These are phyloP conservation scores for Citrullus amarus DNA, from an alignment of 306 rosid genomes.

Conservation along the genomic window DNA sequence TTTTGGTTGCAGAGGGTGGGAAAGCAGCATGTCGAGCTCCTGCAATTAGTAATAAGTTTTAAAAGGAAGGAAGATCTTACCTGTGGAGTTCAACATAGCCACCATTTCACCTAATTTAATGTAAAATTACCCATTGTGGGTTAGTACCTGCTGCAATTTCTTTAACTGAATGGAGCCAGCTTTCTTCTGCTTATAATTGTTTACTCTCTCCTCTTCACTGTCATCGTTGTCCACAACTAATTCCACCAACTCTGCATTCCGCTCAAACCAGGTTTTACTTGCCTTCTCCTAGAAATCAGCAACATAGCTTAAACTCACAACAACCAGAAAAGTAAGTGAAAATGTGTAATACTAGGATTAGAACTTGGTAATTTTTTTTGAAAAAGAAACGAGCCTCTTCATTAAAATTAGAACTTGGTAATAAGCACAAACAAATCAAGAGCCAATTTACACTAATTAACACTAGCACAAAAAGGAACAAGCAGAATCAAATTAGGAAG, in stretches of 20 bases:
- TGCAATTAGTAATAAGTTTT: conserved; percentile 20
- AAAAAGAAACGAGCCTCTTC: too few species aligned
- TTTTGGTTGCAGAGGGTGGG: conserved; percentile 71
- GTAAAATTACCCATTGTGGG: not conserved
- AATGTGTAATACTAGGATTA: not conserved
- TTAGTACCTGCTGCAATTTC: conserved; percentile 59
- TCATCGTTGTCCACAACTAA: conserved; percentile 46
- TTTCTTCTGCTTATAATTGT: conserved; percentile 53
- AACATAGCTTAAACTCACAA: not conserved
- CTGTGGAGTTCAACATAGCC: not conserved
- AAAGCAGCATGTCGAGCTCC: conserved; percentile 67
- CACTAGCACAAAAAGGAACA: not conserved
- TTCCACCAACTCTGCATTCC: conserved; percentile 66
- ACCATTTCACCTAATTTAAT: not conserved
- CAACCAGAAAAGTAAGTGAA: not conserved
- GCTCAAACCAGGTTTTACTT: conserved; percentile 69
- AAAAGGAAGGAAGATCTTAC: not conserved
- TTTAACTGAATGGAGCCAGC: conserved; percentile 43
- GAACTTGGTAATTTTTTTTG: too few species aligned
- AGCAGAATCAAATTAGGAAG: not conserved
- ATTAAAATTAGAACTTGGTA: not conserved
- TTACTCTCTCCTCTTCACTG: conserved; percentile 76
- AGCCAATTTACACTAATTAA: not conserved
- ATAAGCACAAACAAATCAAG: not conserved
- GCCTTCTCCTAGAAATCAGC: conserved; percentile 49